Percentiles rank a stretch among this genome's conserved stretches.
These are phyloP conservation scores for Ochetophila trinervis DNA, from an alignment of 306 rosid species.

Conservation along the genomic window DNA sequence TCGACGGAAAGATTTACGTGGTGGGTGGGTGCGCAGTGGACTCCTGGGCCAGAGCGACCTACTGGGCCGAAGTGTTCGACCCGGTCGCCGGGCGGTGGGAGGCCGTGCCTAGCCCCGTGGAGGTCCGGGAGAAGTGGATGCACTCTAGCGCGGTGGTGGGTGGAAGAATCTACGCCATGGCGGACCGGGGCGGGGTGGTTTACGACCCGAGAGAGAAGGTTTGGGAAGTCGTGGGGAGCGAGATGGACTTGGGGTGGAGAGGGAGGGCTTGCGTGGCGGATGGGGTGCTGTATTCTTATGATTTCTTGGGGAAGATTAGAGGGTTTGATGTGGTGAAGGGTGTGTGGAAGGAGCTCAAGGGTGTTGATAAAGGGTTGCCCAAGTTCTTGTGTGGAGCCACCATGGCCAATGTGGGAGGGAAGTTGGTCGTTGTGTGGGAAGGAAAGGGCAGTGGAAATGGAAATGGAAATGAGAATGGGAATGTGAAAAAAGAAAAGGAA, in stretches of 20 bases:
- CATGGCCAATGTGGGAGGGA: slow-evolving; percentile 71
- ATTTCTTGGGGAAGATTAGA: slow-evolving; percentile 64
- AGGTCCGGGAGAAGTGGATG: slow-evolving; percentile 74
- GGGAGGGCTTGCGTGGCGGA: slow-evolving; percentile 70
- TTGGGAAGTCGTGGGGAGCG: slow-evolving; percentile 54
- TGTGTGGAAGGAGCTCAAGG: slow-evolving; percentile 61
- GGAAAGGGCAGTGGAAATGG: slow-evolving; percentile 14
- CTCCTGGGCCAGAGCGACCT: slow-evolving; percentile 45
- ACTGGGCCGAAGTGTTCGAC: slow-evolving; percentile 63
- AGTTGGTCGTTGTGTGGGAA: slow-evolving; percentile 70
- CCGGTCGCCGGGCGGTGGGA: slow-evolving; percentile 48
- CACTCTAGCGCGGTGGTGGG: slow-evolving; percentile 67
- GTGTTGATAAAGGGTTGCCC: slow-evolving; percentile 51
- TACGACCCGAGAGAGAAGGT: slow-evolving; percentile 34
- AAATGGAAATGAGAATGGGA: slow-evolving; percentile 15
- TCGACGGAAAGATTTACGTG: slow-evolving; percentile 54
- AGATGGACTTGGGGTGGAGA: slow-evolving; percentile 67
- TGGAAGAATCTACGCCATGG: slow-evolving; percentile 61
- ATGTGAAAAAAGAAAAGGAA: slow-evolving; percentile 39
- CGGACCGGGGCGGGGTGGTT: slow-evolving; percentile 65
- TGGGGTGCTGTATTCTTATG: slow-evolving; percentile 59
- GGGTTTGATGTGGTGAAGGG: slow-evolving; percentile 46
- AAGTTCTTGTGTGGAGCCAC: slow-evolving; percentile 76
- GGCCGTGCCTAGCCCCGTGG: slow-evolving; percentile 46
- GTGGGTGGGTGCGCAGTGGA: slow-evolving; percentile 67